A percentile compares a stretch with the other conserved stretches of the same genome.
Conservation (phyloP, 176 grass and related monocot species). For the Oryza glumipatula region DNA sequence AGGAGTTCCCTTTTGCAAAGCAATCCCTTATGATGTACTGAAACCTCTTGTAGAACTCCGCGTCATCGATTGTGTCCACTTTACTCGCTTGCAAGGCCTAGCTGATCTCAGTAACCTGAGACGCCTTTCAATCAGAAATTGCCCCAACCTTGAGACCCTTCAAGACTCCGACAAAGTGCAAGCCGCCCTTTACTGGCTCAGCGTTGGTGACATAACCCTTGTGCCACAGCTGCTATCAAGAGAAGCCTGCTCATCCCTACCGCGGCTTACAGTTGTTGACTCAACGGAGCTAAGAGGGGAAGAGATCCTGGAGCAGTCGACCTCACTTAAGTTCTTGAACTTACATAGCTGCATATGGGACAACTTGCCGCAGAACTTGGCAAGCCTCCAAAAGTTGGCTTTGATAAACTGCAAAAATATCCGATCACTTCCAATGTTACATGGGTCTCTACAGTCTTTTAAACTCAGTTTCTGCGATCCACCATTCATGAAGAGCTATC, state of each 20-base stretch:
- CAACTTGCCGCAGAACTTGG: too few relatives aligned
- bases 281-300: background rate
- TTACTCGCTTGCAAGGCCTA: background rate
- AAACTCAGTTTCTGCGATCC: too few relatives aligned
- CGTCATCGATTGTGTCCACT: background rate
- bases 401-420: too few relatives aligned
- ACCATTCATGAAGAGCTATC: too few relatives aligned
- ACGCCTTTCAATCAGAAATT: background rate
- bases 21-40: background rate
- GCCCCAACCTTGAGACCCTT: constrained; percentile 1
- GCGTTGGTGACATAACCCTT: background rate
- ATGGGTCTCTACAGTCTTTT: too few relatives aligned
- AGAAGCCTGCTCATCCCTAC: background rate
- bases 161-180: background rate
- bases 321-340: background rate
- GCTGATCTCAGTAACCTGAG: background rate
- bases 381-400: too few relatives aligned
- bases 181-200: background rate
- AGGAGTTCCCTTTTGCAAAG: background rate
- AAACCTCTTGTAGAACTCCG: background rate
- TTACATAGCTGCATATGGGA: background rate
- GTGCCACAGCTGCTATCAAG: constrained; percentile 1
- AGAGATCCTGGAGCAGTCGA: background rate
- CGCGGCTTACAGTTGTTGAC: background rate
- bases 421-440: too few relatives aligned